Percentiles rank a stretch among this genome's conserved stretches.
These are phyloP conservation scores for Corymbia calophylla DNA, from an alignment of 441 rosid species.

Conservation along the genomic window DNA sequence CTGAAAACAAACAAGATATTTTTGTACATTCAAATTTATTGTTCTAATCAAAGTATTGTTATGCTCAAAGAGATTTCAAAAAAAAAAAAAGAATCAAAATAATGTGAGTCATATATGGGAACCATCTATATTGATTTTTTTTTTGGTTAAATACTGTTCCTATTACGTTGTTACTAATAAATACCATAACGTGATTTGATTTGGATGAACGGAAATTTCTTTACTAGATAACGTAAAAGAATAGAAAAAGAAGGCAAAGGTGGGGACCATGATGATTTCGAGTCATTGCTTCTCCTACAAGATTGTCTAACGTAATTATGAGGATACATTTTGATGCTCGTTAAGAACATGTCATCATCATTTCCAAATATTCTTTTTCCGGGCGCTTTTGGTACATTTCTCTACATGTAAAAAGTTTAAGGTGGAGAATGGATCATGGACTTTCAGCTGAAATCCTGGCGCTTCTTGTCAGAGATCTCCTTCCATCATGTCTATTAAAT, in stretches of 20 bases:
- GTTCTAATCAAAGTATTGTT: not conserved
- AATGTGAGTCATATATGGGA: not conserved
- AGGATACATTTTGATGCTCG: not conserved
- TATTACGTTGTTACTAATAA: rapidly evolving
- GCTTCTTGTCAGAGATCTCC: not conserved
- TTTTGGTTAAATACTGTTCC: rapidly evolving
- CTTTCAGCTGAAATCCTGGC: not conserved
- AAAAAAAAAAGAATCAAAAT: not conserved
- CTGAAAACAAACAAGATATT: no score
- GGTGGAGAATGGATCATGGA: not conserved
- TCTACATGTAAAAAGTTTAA: not conserved
- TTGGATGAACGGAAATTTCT: rapidly evolving
- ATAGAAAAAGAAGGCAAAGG: not conserved
- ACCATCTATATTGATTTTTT: not conserved
- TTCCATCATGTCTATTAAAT: not conserved
- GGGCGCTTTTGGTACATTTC: not conserved
- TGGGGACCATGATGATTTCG: not conserved
- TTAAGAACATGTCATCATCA: not conserved
- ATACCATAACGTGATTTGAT: not conserved
- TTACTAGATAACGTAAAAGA: not conserved
- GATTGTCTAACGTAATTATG: not conserved
- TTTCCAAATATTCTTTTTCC: not conserved
- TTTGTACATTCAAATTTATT: not conserved
- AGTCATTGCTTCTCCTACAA: not conserved
- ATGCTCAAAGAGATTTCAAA: not conserved